Base-by-base conservation (phyloP, 2,329 filamentous ascomycete genomes). In the Elsinoe necatrix region DNA sequence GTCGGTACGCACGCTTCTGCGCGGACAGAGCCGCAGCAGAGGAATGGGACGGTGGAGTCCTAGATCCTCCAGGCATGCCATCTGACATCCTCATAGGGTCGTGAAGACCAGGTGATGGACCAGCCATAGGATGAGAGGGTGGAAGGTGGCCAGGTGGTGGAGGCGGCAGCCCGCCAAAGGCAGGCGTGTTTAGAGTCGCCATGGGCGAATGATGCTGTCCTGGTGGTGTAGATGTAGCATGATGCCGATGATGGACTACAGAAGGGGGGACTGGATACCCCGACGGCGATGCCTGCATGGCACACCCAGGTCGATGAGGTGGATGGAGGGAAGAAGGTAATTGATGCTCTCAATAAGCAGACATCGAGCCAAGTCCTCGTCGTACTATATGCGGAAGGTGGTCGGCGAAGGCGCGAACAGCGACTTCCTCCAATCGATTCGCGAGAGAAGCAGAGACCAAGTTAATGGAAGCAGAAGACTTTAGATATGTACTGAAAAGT, bases 1-100 rank as follows among this genome's bases (percentile, higher is more conserved):
- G 93, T 21, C 93, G 84, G 74, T 97, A 98, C 2, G 93, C 92
- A 67, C 93, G 80, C 71, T 97, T 97, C 70, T 95, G 89, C 29
- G 86, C 81, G 63, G 87, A 86, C 62, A 81, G 70, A 64, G 77
- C 78, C 35, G 79, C 75, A 21, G 75, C 71, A 21, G 68, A 70
- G 48, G 68, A 72, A 63, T 66, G 72, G 45, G 62, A 72, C 31
- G 62, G 74, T 57, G 65, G 75, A 63, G 72, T 72, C 61, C 54
- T 31, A 12, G 54, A 56, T 16, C 42, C 54, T 11, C 25, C 35
- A 25, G n/a, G 18, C 54, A 56, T 56, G 29, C 39, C 39, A 45
- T 56, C 54, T 14, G 41, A 47, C 54, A 48, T 56, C 14, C 54
- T 21, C 41, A 56, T 47, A 20, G 31, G 21, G 21, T 56, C 54